These are phyloP conservation scores for Bertia moriformis DNA, from an alignment of 2,329 filamentous ascomycete species.

Conservation along the genomic window DNA sequence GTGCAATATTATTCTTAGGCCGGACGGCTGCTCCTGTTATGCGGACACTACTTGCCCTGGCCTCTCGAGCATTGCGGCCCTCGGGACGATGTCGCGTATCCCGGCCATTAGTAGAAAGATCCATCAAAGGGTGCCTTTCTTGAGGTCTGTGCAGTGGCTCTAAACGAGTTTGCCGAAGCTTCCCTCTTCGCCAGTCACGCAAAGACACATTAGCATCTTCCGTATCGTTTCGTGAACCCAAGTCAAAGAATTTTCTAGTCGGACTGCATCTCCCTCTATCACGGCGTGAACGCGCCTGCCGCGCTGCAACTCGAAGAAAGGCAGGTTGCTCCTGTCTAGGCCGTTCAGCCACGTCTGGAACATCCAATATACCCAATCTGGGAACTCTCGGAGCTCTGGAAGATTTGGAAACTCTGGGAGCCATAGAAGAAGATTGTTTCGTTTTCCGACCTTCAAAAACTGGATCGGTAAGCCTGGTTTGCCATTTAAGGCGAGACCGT, in stretches of 20 bases:
- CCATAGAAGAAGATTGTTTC: slow-evolving; percentile 5
- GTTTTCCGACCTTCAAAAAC: slow-evolving; percentile 9
- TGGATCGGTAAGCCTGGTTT: slow-evolving; percentile 18
- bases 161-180: slow-evolving; percentile 1
- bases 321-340: slow-evolving; percentile 7
- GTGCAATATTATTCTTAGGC: no score
- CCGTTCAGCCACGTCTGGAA: slow-evolving; percentile 3
- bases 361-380: slow-evolving; percentile 14
- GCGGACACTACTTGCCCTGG: neutral
- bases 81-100: neutral
- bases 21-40: neutral
- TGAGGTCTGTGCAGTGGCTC: no score
- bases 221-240: slow-evolving; percentile 15
- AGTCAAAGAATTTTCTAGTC: slow-evolving; percentile 12
- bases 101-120: neutral
- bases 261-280: slow-evolving; percentile 13
- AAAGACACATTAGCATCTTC: slow-evolving; percentile 12
- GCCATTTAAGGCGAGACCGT: slow-evolving; percentile 12
- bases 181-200: slow-evolving; percentile 11
- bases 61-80: neutral
- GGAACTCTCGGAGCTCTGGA: slow-evolving; percentile 8
- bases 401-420: neutral
- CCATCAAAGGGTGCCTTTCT: neutral
- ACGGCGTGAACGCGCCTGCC: slow-evolving; percentile 10
- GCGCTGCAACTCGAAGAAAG: slow-evolving; percentile 15